These are phyloP conservation scores for Aegilops bicornis DNA, from an alignment of 176 grass and related monocot genomes.

Conservation along the genomic window DNA sequence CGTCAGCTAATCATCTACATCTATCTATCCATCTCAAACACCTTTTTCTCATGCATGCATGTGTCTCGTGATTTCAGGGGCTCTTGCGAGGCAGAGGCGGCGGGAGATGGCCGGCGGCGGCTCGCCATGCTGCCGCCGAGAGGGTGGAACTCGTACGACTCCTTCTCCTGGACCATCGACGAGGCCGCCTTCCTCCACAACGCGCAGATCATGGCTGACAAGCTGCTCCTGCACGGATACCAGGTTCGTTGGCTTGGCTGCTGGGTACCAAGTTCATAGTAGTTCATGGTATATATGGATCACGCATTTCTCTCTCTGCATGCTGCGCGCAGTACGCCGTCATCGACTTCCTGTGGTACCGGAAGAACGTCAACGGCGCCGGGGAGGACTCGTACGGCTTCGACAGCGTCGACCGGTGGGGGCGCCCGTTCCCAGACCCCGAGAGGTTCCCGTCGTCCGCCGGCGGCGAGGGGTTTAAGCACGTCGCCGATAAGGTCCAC, in stretches of 20 bases:
- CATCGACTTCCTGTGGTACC: constrained; percentile 89
- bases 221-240: constrained; percentile 62
- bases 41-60: too few relatives aligned
- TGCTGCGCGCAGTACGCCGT: constrained; percentile 58
- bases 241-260: constrained; percentile 40
- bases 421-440: constrained; percentile 70
- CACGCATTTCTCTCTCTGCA: not conserved
- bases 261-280: too few relatives aligned
- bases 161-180: constrained; percentile 79
- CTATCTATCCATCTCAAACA: too few relatives aligned
- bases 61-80: not conserved
- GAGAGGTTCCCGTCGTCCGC: constrained; percentile 78
- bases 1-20: too few relatives aligned
- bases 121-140: constrained; percentile 57
- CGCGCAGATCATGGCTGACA: constrained; percentile 65
- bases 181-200: constrained; percentile 71
- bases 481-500: constrained; percentile 65
- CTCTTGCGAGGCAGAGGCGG: not conserved
- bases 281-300: not conserved
- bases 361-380: constrained; percentile 60
- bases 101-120: not conserved
- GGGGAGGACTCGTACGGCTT: constrained; percentile 69
- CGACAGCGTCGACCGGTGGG: constrained; percentile 82
- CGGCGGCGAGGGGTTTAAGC: constrained; percentile 54
- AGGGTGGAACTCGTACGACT: constrained; percentile 95